These are phyloP conservation scores for Cutaneotrichosporon cutaneum DNA, from an alignment of 1,284 basidiomycete genomes.

Conservation along the genomic window DNA sequence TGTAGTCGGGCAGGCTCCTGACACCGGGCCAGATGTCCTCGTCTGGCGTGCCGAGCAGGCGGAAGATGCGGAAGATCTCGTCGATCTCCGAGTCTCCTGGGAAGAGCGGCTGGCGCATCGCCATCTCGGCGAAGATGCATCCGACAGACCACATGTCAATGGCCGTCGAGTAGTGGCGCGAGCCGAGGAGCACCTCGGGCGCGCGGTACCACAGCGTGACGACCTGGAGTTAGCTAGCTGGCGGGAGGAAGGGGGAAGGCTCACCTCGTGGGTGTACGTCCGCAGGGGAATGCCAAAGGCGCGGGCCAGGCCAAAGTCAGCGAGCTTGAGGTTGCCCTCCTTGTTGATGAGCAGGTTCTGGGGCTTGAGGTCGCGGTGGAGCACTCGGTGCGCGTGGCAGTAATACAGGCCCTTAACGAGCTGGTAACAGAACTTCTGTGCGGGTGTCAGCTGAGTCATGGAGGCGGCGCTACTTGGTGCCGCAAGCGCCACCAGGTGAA, in stretches of 20 bases:
- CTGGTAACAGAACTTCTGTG: slow-evolving; percentile 65
- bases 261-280: slow-evolving; percentile 90
- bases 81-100: slow-evolving; percentile 99
- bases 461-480: neutral
- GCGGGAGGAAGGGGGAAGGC: slow-evolving; percentile 28
- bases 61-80: slow-evolving; percentile 99
- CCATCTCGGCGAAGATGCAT: slow-evolving; percentile 97
- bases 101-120: slow-evolving; percentile 76
- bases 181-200: slow-evolving; percentile 95
- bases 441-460: neutral
- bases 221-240: slow-evolving; percentile 60
- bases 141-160: slow-evolving; percentile 99
- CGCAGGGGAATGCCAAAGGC: slow-evolving; percentile 96
- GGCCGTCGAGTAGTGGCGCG: slow-evolving; percentile 94
- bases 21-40: slow-evolving; percentile 93
- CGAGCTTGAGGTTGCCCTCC: slow-evolving; percentile 95
- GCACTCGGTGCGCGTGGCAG: slow-evolving; percentile 97
- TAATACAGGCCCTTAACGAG: slow-evolving; percentile 96
- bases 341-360: slow-evolving; percentile 97
- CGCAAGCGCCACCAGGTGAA: neutral
- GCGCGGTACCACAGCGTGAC: slow-evolving; percentile 99
- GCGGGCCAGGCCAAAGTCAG: slow-evolving; percentile 87
- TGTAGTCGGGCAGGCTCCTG: slow-evolving; percentile 87
- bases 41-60: slow-evolving; percentile 89
- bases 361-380: slow-evolving; percentile 96